Evolutionary conservation across 306 rosid genomes (phyloP), one percentile per base, ranked within the genome.

Genomic region (Vachellia collinsii): DNA sequence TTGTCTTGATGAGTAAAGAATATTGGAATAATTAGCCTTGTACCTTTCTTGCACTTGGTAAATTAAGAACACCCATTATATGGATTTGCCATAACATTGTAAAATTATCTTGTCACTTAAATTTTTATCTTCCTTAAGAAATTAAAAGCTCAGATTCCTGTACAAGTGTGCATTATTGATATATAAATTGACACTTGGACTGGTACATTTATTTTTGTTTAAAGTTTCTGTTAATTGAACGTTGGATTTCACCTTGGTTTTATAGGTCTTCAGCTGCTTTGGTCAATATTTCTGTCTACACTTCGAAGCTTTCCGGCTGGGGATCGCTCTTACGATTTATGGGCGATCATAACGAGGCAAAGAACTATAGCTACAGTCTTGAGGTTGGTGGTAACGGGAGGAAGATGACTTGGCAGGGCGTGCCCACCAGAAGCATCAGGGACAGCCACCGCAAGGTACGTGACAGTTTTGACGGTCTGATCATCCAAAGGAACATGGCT

Each of bases 1-100:
- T 20, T 59, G 64, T 72, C 34, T 82, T 75, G 7, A 70, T 71
- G 72, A 48, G 7, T n/a, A 75, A 36, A 38, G 47, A 75, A 37
- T 62, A 71, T 70, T 69, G 64, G 51, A 62, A 71, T 48, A 59
- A 25, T 62, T 4, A 37, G 22, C 53, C 43, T 38, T 75, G 58
- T 29, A 68, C 34, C 65, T 81, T 65, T 54, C 46, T 36, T 12
- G 8, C 14, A 54, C 65, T 74, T 75, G 34, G 72, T 43, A 37
- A 44, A 61, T 0, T 20, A 75, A 53, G 53, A 70, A 76, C 56
- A n/a, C 7, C 11, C 48, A 61, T 76, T 70, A 20, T 80, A 4
- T 80, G 70, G 64, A n/a, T n/a, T n/a, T n/a, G n/a, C n/a, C n/a
- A n/a, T n/a, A n/a, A n/a, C n/a, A n/a, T n/a, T n/a, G n/a, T 14